phyloP scores from a whole-genome alignment of 768 basidiomycete species.

The Cubamyces sp. region DNA sequence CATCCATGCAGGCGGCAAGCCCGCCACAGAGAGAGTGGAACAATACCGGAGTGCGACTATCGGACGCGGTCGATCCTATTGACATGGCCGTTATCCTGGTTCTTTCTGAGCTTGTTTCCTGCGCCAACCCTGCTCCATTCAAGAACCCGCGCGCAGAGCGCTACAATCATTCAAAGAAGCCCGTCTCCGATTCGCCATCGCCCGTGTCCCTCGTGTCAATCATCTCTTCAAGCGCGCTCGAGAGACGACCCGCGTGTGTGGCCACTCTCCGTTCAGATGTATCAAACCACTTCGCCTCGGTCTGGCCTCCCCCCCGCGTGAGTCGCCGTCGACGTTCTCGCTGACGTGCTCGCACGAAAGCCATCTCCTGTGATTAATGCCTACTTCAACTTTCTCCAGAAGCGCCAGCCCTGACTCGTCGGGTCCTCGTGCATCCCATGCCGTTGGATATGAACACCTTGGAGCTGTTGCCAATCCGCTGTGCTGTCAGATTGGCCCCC shows the following conservation, averaged over 20 bases:
- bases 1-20: background rate
- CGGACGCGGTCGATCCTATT: conserved; percentile 12
- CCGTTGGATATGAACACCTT: too few species aligned
- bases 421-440: too few species aligned
- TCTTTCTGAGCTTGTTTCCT: background rate
- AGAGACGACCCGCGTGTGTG: too few species aligned
- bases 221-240: too few species aligned
- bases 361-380: background rate
- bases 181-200: conserved; percentile 4
- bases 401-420: too few species aligned
- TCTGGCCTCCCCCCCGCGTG: background rate
- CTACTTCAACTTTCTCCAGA: too few species aligned
- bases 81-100: background rate
- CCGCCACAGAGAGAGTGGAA: conserved; percentile 4
- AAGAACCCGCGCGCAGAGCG: background rate
- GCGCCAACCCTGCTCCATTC: background rate
- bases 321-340: background rate
- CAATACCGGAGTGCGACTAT: conserved; percentile 25
- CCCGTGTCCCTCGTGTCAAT: background rate
- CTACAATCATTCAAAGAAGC: conserved; percentile 3
- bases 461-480: too few species aligned
- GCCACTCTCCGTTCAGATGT: too few species aligned
- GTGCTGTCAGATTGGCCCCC: too few species aligned
- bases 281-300: background rate
- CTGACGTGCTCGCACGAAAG: background rate